Conservation (phyloP, 768 basidiomycete species). For the Astraeus odoratus region DNA sequence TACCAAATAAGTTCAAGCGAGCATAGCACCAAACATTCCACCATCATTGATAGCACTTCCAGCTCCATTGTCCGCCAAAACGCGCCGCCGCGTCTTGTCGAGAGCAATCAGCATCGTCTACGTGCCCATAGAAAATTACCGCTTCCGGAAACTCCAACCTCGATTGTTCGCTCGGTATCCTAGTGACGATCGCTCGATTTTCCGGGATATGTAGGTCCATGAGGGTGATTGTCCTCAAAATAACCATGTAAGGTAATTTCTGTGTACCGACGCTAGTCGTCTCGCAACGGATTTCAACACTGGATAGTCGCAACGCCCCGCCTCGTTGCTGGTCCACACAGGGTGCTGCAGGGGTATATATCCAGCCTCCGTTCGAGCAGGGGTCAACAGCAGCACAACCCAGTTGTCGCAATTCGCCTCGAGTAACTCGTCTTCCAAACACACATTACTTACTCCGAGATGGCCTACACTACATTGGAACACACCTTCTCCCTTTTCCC, state of each 20-base stretch:
- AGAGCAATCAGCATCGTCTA: not conserved
- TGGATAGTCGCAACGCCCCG: not conserved
- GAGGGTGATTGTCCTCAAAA: not conserved
- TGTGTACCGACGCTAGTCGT: constrained; percentile 1
- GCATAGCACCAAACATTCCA: no score
- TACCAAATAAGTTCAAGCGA: constrained; percentile 16
- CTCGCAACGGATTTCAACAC: not conserved
- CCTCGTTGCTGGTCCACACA: not conserved
- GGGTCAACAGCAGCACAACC: not conserved
- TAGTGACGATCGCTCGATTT: constrained; percentile 1
- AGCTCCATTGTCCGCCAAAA: constrained; percentile 6
- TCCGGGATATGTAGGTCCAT: constrained; percentile 1
- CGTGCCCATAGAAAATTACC: not conserved
- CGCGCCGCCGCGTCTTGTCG: not conserved
- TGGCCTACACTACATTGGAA: constrained; percentile 25
- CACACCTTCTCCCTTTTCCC: constrained; percentile 18
- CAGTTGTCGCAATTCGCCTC: constrained; percentile 1
- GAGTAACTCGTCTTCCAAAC: not conserved
- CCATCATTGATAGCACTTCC: no score
- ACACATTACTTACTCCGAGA: constrained; percentile 7
- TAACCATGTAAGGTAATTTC: constrained; percentile 6
- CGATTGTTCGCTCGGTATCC: constrained; percentile 4
- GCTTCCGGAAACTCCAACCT: not conserved
- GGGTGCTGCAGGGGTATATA: constrained; percentile 7
- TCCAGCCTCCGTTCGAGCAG: constrained; percentile 1